Evolutionary conservation across 495 filamentous ascomycete genomes (phyloP).

Genomic region (Penicillium egyptiacum): DNA sequence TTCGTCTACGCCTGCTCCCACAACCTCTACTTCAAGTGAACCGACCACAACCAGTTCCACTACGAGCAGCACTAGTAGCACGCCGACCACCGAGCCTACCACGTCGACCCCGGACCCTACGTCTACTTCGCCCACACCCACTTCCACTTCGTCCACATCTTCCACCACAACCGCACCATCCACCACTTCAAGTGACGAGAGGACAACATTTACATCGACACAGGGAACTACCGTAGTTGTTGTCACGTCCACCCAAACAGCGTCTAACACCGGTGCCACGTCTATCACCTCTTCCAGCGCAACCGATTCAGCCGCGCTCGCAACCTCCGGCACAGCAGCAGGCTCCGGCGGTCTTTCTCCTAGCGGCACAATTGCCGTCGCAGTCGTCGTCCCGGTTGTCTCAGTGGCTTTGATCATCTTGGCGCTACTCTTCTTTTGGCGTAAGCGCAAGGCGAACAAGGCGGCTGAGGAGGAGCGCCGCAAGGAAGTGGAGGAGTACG

Average conservation of each 20-base stretch:
- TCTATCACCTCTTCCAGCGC: constrained; percentile 33
- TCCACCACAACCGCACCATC: constrained; percentile 11
- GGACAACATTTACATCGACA: constrained; percentile 16
- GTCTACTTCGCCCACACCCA: constrained; percentile 17
- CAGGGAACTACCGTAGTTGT: constrained; percentile 25
- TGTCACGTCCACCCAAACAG: constrained; percentile 33
- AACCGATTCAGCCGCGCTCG: constrained; percentile 28
- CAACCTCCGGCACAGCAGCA: constrained; percentile 23
- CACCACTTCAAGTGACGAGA: constrained; percentile 11
- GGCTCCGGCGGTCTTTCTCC: constrained; percentile 52
- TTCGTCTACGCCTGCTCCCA: neutral
- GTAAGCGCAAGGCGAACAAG: constrained; percentile 79
- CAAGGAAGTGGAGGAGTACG: constrained; percentile 95
- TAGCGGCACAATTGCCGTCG: constrained; percentile 78
- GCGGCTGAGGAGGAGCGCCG: constrained; percentile 81
- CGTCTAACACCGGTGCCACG: constrained; percentile 22
- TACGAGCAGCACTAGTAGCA: constrained; percentile 23
- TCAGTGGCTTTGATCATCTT: constrained; percentile 81
- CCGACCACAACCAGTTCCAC: constrained; percentile 16
- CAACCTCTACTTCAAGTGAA: constrained; percentile 17
- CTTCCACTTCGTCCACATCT: constrained; percentile 18
- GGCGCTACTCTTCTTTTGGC: constrained; percentile 78
- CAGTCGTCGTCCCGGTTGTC: constrained; percentile 89
- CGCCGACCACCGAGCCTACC: constrained; percentile 28
- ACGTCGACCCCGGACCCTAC: constrained; percentile 28